Percentiles rank a stretch among this genome's conserved stretches.
Conservation (phyloP, 2,329 filamentous ascomycete genomes). For the Cladophialophora immunda region DNA sequence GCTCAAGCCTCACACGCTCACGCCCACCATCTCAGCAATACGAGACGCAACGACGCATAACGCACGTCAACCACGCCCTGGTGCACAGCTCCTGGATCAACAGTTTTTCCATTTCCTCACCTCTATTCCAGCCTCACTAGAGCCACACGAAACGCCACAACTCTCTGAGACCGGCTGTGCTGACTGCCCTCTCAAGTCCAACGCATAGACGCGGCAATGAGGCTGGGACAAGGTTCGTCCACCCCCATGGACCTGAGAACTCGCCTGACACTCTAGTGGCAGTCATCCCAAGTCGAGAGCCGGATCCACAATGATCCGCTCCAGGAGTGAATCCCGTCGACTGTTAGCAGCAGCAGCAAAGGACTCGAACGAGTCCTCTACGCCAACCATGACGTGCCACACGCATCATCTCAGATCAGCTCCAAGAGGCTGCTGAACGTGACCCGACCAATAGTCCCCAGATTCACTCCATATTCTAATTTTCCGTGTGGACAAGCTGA, state of each 20-base stretch:
- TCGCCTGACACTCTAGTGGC: constrained; percentile 18
- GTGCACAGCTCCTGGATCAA: constrained; percentile 23
- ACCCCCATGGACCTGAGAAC: background rate
- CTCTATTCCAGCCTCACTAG: constrained; percentile 26
- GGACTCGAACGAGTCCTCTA: constrained; percentile 4
- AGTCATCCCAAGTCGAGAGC: constrained; percentile 14
- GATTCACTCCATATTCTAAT: constrained; percentile 14
- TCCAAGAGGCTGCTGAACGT: constrained; percentile 22
- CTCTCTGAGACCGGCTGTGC: constrained; percentile 9
- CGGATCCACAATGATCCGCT: constrained; percentile 21
- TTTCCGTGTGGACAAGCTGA: constrained; percentile 26
- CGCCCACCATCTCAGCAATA: background rate
- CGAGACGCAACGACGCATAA: constrained; percentile 2
- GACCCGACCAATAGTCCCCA: constrained; percentile 28
- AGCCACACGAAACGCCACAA: constrained; percentile 22
- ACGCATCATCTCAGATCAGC: constrained; percentile 27
- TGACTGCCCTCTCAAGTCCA: constrained; percentile 5
- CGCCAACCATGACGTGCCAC: constrained; percentile 15
- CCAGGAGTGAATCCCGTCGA: constrained; percentile 1
- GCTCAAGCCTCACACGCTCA: constrained; percentile 13
- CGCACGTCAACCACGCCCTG: background rate
- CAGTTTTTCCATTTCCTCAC: constrained; percentile 27
- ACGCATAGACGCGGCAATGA: constrained; percentile 21
- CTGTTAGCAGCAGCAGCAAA: background rate
- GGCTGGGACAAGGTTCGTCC: constrained; percentile 15